Base-by-base conservation (phyloP, 768 basidiomycete genomes). In the Infundibulicybe gibba region DNA sequence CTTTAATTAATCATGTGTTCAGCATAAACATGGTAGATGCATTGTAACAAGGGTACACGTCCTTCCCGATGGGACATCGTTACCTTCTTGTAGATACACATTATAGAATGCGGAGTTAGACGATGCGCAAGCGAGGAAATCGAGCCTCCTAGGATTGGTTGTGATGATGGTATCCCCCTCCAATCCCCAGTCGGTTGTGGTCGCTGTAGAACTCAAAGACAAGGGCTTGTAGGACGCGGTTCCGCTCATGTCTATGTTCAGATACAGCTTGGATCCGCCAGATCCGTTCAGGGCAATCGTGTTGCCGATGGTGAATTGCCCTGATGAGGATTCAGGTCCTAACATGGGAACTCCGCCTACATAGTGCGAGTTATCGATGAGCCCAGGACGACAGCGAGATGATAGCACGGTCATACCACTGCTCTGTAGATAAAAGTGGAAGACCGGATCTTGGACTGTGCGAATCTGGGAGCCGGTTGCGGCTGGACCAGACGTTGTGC, bases 141-240 rank as follows among this genome's bases (percentile, higher is more conserved):
- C 80, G 44, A 78, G 67, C 58, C 77, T 71, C 32, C 76, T 62
- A 16, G 76, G 78, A 47, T 55, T 61, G 5, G 72, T 77, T 19
- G 72, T 79, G 56, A 81, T 76, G 55, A 80, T 80, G 12, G 80
- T 79, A 52, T 81, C 80, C 10, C 79, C 79, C 58, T 79, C 77
- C 32, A 81, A 67, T 32, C 69, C 75, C 79, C 79, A 80, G 53
- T 77, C 67, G 6, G 73, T 75, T 15, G 78, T 80, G 3, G 63
- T 68, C 11, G 79, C 74, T 0, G 74, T 69, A 2, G 65, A 51
- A 42, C 66, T 71, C 41, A 80, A 67, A 1, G 68, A 70, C 40
- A 81, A 60, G 11, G 75, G 56, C 54, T 75, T 70, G 61, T 78
- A 81, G 8, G 75, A 75, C 6, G 73, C 63, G 30, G 75, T 62